phyloP scores from a whole-genome alignment of 2,329 filamentous ascomycete species.

The Penicillium verrucosum region DNA sequence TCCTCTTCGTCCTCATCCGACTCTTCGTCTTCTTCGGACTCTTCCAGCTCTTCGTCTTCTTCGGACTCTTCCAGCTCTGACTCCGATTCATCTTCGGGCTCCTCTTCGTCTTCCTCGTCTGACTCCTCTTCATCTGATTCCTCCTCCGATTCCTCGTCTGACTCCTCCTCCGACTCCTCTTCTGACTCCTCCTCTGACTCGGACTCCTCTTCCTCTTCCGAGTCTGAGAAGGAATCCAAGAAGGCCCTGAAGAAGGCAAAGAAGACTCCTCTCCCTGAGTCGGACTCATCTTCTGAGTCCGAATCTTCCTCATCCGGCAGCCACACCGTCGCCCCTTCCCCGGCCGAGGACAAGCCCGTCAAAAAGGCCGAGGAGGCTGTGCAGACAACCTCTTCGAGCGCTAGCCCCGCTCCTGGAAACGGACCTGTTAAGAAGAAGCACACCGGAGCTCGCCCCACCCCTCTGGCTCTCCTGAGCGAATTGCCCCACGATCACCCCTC shows the following conservation, averaged over 20 bases:
- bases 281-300: conserved; percentile 29
- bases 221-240: conserved; percentile 28
- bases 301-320: conserved; percentile 29
- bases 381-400: conserved; percentile 50
- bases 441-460: conserved; percentile 57
- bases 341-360: conserved; percentile 23
- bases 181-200: conserved; percentile 12
- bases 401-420: conserved; percentile 44
- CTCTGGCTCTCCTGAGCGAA: conserved; percentile 75
- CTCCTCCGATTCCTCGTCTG: conserved; percentile 30
- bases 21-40: conserved; percentile 24
- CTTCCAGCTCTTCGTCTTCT: no score
- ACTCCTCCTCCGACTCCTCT: conserved; percentile 14
- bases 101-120: conserved; percentile 24
- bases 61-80: conserved; percentile 1
- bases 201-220: conserved; percentile 16
- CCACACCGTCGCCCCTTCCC: conserved; percentile 31
- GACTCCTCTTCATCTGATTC: conserved; percentile 31
- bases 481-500: conserved; percentile 66
- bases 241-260: conserved; percentile 32
- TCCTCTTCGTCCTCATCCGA: conserved; percentile 36
- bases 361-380: conserved; percentile 14
- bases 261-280: conserved; percentile 38
- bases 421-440: conserved; percentile 39
- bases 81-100: conserved; percentile 21